Conservation (phyloP, 139 green algal genomes). For the Tetradesmus lagerheimii region DNA sequence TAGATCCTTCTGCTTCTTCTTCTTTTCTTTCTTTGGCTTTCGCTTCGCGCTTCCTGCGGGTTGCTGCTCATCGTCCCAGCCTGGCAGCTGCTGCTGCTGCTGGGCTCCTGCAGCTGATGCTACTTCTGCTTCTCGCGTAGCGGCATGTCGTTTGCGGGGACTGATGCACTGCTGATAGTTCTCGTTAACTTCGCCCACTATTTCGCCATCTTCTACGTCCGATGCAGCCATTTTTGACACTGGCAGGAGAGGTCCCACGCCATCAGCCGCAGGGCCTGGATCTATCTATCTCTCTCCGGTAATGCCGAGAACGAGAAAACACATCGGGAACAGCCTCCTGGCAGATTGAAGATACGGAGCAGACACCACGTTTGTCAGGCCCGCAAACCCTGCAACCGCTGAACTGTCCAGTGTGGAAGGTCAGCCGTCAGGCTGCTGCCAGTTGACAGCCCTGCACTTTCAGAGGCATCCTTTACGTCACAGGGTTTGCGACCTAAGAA, state of each 20-base stretch:
- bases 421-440: neutral
- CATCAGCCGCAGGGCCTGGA: too few relatives aligned
- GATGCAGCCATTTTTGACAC: neutral
- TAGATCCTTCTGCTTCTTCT: constrained; percentile 8
- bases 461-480: too few relatives aligned
- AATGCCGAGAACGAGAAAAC: too few relatives aligned
- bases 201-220: constrained; percentile 25
- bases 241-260: neutral
- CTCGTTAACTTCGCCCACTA: constrained; percentile 24
- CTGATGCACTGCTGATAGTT: neutral
- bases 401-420: neutral
- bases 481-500: too few relatives aligned
- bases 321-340: too few relatives aligned
- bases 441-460: too few relatives aligned
- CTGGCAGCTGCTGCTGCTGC: constrained; percentile 2
- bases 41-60: neutral
- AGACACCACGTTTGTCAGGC: too few relatives aligned
- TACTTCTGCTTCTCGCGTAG: neutral
- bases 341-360: too few relatives aligned
- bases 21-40: constrained; percentile 25
- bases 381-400: neutral
- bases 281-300: too few relatives aligned
- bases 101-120: neutral
- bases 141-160: neutral
- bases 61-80: constrained; percentile 9